Base-by-base conservation (phyloP, 2,329 filamentous ascomycete species). In the Diaporthe longicolla region DNA sequence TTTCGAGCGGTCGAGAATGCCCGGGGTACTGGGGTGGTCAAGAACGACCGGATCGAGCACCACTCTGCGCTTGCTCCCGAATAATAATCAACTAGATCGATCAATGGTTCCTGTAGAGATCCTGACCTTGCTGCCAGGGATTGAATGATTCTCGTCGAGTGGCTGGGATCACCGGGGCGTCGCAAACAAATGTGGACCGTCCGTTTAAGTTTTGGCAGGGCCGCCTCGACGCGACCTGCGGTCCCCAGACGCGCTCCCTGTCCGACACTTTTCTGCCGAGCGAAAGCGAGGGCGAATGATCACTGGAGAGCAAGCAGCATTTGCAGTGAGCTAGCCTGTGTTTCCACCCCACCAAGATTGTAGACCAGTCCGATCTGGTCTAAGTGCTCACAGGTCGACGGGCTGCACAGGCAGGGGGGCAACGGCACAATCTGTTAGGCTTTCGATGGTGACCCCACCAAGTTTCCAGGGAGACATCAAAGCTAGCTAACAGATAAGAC, bases 111-210 rank as follows among this genome's bases (percentile, higher is more conserved):
- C 32, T 71, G 35, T 45, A 71, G 57, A 72, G 70, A 72, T 72
- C 69, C 69, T 58, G 63, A 61, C 70, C 63, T 74, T 74, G 61
- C 63, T 74, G 61, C 63, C 43, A 73, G 26, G 55, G 29, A 58
- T 58, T n/a, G 24, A 71, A 71, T 57, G 58, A n/a, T 48, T 66
- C 61, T 58, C 55, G 72, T 69, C 59, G 48, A 48, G 65, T 70
- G 71, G 54, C 54, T 70, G 43, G 55, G 45, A 45, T 63, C 65
- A 32, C 54, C 21, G 55, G 70, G 73, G 40, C 11, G 69, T 71
- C 40, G 71, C 55, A 68, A 73, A 71, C 19, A 69, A 58, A 65
- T 63, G 70, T 74, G 73, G 65, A 70, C 55, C 65, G 13, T 40
- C 54, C 19, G 40, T 50, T 65, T 35, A 63, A 52, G 35, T 63